These are phyloP conservation scores for Erysimum cheiranthoides DNA, from an alignment of 345 rosid species.

Conservation along the genomic window DNA sequence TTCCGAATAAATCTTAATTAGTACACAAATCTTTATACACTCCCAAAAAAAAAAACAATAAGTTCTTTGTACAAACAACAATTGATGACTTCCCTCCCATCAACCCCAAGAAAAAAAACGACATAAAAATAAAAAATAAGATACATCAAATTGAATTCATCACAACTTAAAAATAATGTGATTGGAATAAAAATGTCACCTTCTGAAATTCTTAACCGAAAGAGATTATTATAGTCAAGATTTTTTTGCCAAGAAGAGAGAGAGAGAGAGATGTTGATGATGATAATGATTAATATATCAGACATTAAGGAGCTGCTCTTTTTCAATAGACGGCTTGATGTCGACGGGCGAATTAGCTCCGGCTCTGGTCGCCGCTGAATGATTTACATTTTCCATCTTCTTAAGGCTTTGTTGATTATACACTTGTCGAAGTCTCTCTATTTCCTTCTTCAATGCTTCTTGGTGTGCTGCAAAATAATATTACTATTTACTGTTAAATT, in stretches of 20 bases:
- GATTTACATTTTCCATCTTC: constrained; percentile 47
- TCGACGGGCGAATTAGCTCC: constrained; percentile 39
- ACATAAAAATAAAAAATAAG: constrained; percentile 18
- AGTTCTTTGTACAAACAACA: constrained; percentile 43
- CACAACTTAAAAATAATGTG: constrained; percentile 40
- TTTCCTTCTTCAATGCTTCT: constrained; percentile 86
- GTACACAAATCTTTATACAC: constrained; percentile 32
- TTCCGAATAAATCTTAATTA: constrained; percentile 21
- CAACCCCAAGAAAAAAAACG: constrained; percentile 1
- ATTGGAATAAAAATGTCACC: constrained; percentile 15
- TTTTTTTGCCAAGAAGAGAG: constrained; percentile 20
- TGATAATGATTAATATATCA: constrained; percentile 30
- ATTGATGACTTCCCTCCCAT: constrained; percentile 24
- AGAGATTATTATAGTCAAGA: constrained; percentile 19
- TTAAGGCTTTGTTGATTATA: constrained; percentile 65
- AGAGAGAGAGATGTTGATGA: constrained; percentile 16
- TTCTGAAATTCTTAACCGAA: constrained; percentile 21
- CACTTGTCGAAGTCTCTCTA: constrained; percentile 83
- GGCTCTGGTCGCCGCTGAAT: constrained; percentile 32
- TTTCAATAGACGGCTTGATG: constrained; percentile 43
- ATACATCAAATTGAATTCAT: constrained; percentile 26
- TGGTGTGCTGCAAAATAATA: constrained; percentile 67
- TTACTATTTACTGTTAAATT: neutral
- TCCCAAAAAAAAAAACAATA: constrained; percentile 13
- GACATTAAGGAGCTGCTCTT: constrained; percentile 50